A percentile compares a stretch with the other conserved stretches of the same genome.
phyloP scores from a whole-genome alignment of 2,329 filamentous ascomycete genomes.

The Immersiporthe knoxdaviesiana region DNA sequence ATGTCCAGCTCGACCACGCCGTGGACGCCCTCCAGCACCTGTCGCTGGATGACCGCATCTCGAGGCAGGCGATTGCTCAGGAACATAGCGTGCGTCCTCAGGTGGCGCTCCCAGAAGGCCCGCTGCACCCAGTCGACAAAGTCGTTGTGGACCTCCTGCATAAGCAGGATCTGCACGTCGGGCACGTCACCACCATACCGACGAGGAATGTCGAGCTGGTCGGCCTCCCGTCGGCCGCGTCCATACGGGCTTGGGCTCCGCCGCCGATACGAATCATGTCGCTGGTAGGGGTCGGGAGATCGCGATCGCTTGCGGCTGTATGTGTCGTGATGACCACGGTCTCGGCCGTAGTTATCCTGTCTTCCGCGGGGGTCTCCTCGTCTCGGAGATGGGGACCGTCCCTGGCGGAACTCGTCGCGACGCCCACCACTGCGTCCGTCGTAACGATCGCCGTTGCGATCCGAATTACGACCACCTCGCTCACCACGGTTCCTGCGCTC shows the following conservation, averaged over 20 bases:
- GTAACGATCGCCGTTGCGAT: conserved; percentile 51
- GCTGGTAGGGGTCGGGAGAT: conserved; percentile 60
- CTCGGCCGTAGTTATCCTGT: conserved; percentile 55
- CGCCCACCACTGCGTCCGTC: conserved; percentile 53
- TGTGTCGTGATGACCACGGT: conserved; percentile 46
- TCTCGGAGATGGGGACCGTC: conserved; percentile 61
- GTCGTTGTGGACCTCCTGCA: conserved; percentile 76
- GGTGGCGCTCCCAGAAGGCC: conserved; percentile 70
- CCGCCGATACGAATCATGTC: conserved; percentile 61
- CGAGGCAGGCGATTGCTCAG: conserved; percentile 77
- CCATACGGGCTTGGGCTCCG: conserved; percentile 71
- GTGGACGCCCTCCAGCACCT: conserved; percentile 86
- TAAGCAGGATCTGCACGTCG: conserved; percentile 84
- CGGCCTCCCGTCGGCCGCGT: conserved; percentile 53
- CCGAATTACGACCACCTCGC: conserved; percentile 49
- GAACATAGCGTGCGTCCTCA: conserved; percentile 79
- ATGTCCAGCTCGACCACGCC: conserved; percentile 79
- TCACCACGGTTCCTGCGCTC: conserved; percentile 51
- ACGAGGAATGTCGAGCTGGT: conserved; percentile 72
- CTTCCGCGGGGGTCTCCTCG: conserved; percentile 58
- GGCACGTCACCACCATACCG: conserved; percentile 77
- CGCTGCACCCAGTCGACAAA: conserved; percentile 84
- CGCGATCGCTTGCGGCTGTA: conserved; percentile 60
- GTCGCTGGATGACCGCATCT: conserved; percentile 77
- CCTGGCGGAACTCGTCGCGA: conserved; percentile 66